Conservation (phyloP, 768 basidiomycete genomes). For the Epithele typhae region DNA sequence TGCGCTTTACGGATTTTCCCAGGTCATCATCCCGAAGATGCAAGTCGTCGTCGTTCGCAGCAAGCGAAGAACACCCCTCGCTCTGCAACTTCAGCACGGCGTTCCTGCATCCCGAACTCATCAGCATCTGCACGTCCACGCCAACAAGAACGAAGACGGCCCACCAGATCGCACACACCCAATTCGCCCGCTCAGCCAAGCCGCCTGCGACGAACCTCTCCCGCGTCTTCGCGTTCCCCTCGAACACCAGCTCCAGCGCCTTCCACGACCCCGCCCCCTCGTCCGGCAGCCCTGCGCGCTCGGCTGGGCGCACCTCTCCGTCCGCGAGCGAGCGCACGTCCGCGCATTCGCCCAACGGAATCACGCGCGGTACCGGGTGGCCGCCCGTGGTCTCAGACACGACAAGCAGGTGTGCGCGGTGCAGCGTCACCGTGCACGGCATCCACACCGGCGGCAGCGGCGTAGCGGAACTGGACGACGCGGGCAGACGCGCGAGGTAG, state of each 20-base stretch:
- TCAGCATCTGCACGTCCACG: not conserved
- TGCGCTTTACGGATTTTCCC: not conserved
- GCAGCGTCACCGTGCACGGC: slow-evolving; percentile 37
- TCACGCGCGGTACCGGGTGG: slow-evolving; percentile 38
- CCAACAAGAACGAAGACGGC: not conserved
- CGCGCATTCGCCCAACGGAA: slow-evolving; percentile 48
- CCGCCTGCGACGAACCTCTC: slow-evolving; percentile 63
- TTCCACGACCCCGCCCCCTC: slow-evolving; percentile 38
- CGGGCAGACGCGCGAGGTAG: slow-evolving; percentile 37
- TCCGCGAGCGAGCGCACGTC: slow-evolving; percentile 58
- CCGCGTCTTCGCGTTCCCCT: slow-evolving; percentile 36
- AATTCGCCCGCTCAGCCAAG: slow-evolving; percentile 60
- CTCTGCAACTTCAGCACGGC: slow-evolving; percentile 32
- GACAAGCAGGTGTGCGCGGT: slow-evolving; percentile 40
- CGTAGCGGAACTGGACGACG: slow-evolving; percentile 11
- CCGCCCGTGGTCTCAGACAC: slow-evolving; percentile 41
- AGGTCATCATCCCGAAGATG: not conserved
- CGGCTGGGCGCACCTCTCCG: slow-evolving; percentile 39
- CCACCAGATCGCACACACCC: slow-evolving; percentile 77
- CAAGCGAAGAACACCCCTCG: too few species aligned
- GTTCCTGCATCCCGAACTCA: not conserved
- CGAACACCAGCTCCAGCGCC: slow-evolving; percentile 63
- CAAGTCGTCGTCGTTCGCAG: too few species aligned
- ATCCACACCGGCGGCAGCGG: slow-evolving; percentile 43
- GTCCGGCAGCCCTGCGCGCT: slow-evolving; percentile 37